Base-by-base conservation (phyloP, 345 rosid species). In the Turnera subulata region DNA sequence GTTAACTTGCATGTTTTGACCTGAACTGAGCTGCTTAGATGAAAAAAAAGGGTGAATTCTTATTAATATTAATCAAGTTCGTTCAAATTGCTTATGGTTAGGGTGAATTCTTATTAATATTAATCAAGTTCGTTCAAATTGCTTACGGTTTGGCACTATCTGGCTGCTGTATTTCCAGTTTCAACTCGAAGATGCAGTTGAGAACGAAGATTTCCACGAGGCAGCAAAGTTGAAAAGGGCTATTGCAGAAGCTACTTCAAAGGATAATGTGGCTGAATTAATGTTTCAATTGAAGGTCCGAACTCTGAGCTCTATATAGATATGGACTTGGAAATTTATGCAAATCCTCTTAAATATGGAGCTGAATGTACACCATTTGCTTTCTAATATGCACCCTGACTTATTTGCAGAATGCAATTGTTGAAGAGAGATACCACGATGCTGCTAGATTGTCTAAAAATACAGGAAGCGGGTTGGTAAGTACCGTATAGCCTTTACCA, bases 381-480 rank as follows among this genome's bases (percentile, higher is more conserved):
- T 46, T 53, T 37, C 66, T 70, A 44, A 39, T 71, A 24, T 63
- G 16, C 37, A 59, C 35, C 61, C 13, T 45, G 53, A 35, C 54
- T 62, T 58, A 8, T 59, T 43, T 64, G 71, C 83, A 92, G 97
- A 74, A 56, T 46, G 96, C 96, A 19, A 71, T 89, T 59, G 75
- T 66, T 25, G 88, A 92, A 64, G 97, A 93, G 73, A 84, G 91
- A 24, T 93, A 89, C 68, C 85, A 72, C 63, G 97, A 89, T 77
- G 98, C 98, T 71, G 89, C 89, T 12, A 76, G 73, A 62, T 64
- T 92, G 69, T 80, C 86, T 63, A 89, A 72, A 69, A 53, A 59
- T 50, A 86, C 95, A 14, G 96, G 94, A 71, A 80, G 89, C 58
- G 98, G 97, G 72, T 69, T 92, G 97, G 98, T 92, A 85, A 67